Evolutionary conservation across 495 filamentous ascomycete species (phyloP), one percentile per base, ranked within the genome.

Genomic region (Penicillium waksmanii): DNA sequence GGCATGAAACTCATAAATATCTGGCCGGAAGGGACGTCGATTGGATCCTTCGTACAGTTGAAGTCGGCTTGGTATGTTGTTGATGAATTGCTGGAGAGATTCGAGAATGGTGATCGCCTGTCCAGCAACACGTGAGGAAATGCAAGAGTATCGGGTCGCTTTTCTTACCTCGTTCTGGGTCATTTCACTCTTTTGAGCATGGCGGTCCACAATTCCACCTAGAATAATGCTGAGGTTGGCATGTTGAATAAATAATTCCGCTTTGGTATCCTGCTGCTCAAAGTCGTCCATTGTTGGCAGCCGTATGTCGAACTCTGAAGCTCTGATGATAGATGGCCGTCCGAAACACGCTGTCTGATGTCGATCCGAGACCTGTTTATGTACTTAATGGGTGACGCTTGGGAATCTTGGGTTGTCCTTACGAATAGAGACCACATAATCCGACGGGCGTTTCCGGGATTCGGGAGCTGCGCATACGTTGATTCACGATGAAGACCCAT

Each of bases 401-500:
- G 36, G 12, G 15, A 44, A 18, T 23, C 21, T 8, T 25, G 3
- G 12, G n/a, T 8, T 35, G 7, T 12, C 51, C 52, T 42, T 23
- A 61, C 58, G 46, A 36, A 56, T 15, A 61, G 23, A 43, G 40
- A 51, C 58, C 58, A 61, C 43, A 61, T 56, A 19, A 61, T 56
- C 12, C 52, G 51, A 21, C 46, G 52, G 12, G 51, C 51, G 25
- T 42, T 55, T 5, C 57, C 57, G 8, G 58, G 58, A 36, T 46
- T 56, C 21, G 44, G 23, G 17, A 60, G 51, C 5, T 52, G 48
- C 3, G 36, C 17, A 43, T 58, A 58, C 2, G 56, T 52, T 18
- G 48, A 51, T 35, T 61, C 58, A 18, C 58, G 46, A 51, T 61
- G 58, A 12, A 61, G 53, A 11, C 52, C 58, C 53, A 61, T 61